These are phyloP conservation scores for Naganishia liquefaciens DNA, from an alignment of 1,284 basidiomycete genomes.

Conservation along the genomic window DNA sequence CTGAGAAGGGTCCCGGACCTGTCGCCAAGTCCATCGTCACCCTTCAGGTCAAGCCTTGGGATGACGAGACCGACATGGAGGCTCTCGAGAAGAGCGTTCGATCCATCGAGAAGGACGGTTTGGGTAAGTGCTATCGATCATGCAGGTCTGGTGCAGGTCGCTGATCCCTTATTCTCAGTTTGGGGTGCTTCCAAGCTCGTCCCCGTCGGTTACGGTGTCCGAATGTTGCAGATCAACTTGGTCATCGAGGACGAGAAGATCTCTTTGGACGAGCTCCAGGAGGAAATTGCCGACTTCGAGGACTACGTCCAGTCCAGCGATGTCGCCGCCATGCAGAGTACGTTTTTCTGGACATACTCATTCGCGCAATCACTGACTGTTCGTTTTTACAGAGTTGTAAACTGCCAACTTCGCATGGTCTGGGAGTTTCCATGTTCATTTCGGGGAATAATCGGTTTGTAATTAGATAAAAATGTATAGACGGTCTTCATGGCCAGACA, in stretches of 20 bases:
- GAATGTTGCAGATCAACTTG: slow-evolving; percentile 88
- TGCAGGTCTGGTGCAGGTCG: neutral
- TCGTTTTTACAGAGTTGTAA: slow-evolving; percentile 28
- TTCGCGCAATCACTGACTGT: neutral
- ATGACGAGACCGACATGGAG: slow-evolving; percentile 97
- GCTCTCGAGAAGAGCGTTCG: slow-evolving; percentile 81
- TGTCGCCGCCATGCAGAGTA: slow-evolving; percentile 79
- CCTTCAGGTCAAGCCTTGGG: slow-evolving; percentile 97
- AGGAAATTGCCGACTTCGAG: slow-evolving; percentile 61
- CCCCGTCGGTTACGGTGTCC: slow-evolving; percentile 89
- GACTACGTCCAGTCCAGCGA: slow-evolving; percentile 96
- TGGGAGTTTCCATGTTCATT: neutral
- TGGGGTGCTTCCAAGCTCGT: slow-evolving; percentile 74
- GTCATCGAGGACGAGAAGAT: slow-evolving; percentile 91
- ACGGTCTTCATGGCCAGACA: slow-evolving; percentile 24
- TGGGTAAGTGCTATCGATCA: slow-evolving; percentile 67
- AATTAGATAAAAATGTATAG: slow-evolving; percentile 27
- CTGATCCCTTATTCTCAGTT: neutral
- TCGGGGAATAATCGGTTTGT: slow-evolving; percentile 27
- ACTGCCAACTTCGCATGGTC: neutral
- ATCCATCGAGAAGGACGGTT: slow-evolving; percentile 83
- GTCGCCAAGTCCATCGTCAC: slow-evolving; percentile 81
- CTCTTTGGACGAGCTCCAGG: slow-evolving; percentile 87
- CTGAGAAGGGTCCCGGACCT: slow-evolving; percentile 62
- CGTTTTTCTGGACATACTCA: neutral